Evolutionary conservation across 2,329 filamentous ascomycete genomes (phyloP), one percentile per base, ranked within the genome.

Genomic region (Microsporum audouinii): DNA sequence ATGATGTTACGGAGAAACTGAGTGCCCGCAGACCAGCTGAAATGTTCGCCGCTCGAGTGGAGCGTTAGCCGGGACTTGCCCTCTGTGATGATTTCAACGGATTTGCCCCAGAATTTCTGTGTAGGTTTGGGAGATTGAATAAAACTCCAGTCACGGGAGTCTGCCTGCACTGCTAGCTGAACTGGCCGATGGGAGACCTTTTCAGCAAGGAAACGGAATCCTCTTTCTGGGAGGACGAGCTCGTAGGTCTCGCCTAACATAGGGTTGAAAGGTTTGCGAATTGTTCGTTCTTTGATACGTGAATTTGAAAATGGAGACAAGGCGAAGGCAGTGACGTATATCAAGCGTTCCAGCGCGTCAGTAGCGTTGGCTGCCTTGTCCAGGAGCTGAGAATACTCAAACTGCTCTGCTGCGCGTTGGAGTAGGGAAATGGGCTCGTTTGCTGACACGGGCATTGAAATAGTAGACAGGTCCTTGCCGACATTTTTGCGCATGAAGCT

Each of bases 21-120:
- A 3, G 90, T 96, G 0, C 92, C 90, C 17, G 89, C 81, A 53
- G 83, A 87, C 90, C 91, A 99, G 67, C 86, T 91, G 76, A 92
- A 99, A 63, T 85, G 82, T 71, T 97, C 92, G 60, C 89, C 88
- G 0, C 79, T 82, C 1, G 82, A 81, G 70, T 94, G 86, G 33
- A 99, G 77, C 43, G 86, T 84, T 43, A 96, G 80, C 57, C 91
- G 84, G 2, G 90, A 86, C 31, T 89, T 88, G 1, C 94, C 94
- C 60, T 96, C 92, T 0, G 91, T 97, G 63, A 89, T 94, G 64
- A 99, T 84, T 74, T 99, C 94, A 2, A 90, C 90, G 60, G 88
- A 92, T 78, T 97, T 97, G 61, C 94, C 94, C 94, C 94, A 97
- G 77, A 99, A 99, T 71, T 97, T 97, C 71, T 99, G 92, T 27